These are phyloP conservation scores for Tricholoma bakamatsutake DNA, from an alignment of 768 basidiomycete genomes.

Conservation along the genomic window DNA sequence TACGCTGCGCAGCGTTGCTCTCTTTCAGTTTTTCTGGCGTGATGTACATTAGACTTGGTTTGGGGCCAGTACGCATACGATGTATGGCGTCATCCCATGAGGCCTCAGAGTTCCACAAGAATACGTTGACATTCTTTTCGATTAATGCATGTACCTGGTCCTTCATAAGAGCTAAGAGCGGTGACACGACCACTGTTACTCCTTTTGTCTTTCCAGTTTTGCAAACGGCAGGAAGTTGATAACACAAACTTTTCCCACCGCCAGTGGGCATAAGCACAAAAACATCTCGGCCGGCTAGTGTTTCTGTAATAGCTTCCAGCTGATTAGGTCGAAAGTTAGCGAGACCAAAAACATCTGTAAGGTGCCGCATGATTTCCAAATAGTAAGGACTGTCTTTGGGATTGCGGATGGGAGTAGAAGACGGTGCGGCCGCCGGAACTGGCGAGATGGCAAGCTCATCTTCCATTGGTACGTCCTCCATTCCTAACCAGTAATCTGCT, in stretches of 20 bases:
- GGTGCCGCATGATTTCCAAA: slow-evolving; percentile 46
- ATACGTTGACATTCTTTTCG: slow-evolving; percentile 61
- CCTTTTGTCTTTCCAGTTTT: slow-evolving; percentile 63
- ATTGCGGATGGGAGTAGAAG: slow-evolving; percentile 11
- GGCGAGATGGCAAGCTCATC: slow-evolving; percentile 16
- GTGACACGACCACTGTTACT: slow-evolving; percentile 86
- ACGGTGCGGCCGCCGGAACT: slow-evolving; percentile 9
- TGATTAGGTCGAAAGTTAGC: slow-evolving; percentile 75
- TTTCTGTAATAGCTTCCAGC: slow-evolving; percentile 76
- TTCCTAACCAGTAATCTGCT: slow-evolving; percentile 40
- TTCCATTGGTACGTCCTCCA: slow-evolving; percentile 36
- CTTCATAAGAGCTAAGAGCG: slow-evolving; percentile 81
- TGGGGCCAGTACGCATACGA: slow-evolving; percentile 39
- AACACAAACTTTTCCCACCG: slow-evolving; percentile 86
- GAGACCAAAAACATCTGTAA: slow-evolving; percentile 59
- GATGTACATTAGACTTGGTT: slow-evolving; percentile 74
- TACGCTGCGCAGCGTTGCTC: slow-evolving; percentile 47
- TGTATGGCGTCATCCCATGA: slow-evolving; percentile 32
- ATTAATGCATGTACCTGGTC: slow-evolving; percentile 77
- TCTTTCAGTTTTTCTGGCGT: slow-evolving; percentile 86
- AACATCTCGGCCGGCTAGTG: slow-evolving; percentile 76
- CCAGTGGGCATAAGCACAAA: slow-evolving; percentile 97
- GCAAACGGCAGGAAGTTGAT: slow-evolving; percentile 88
- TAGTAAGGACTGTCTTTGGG: slow-evolving; percentile 26
- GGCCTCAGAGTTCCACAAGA: slow-evolving; percentile 60